A percentile compares a stretch with the other conserved stretches of the same genome.
These are phyloP conservation scores for Colletotrichum scovillei DNA, from an alignment of 2,329 filamentous ascomycete species.

Conservation along the genomic window DNA sequence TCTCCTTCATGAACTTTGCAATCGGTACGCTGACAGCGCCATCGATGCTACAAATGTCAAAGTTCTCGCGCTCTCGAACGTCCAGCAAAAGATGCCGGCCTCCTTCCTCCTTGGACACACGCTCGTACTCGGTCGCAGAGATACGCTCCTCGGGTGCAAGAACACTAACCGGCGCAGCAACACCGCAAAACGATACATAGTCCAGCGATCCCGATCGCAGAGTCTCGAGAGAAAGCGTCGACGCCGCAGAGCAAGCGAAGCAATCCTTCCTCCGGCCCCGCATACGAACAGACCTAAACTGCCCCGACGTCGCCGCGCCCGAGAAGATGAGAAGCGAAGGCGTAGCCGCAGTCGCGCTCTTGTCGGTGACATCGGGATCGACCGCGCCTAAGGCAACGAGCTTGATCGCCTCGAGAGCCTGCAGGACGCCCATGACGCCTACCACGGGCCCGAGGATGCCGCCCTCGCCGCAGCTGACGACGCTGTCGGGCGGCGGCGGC, in stretches of 20 bases:
- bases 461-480: constrained; percentile 90
- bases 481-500: constrained; percentile 84
- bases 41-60: constrained; percentile 79
- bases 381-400: constrained; percentile 66
- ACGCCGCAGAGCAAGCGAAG: constrained; percentile 76
- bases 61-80: constrained; percentile 87
- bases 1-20: constrained; percentile 66
- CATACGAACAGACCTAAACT: constrained; percentile 81
- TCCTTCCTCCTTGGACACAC: constrained; percentile 33
- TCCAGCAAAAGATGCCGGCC: constrained; percentile 75
- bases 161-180: constrained; percentile 62
- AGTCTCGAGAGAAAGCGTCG: constrained; percentile 71
- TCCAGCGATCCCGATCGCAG: constrained; percentile 77
- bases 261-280: constrained; percentile 77
- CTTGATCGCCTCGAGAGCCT: constrained; percentile 90
- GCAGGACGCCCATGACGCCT: constrained; percentile 90
- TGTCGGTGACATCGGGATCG: constrained; percentile 37
- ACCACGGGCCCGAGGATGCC: constrained; percentile 94
- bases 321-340: constrained; percentile 61
- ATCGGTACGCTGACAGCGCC: constrained; percentile 79
- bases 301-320: constrained; percentile 48
- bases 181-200: constrained; percentile 89
- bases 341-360: constrained; percentile 27
- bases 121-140: constrained; percentile 69
- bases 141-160: constrained; percentile 76